These are phyloP conservation scores for Psilocybe tampanensis DNA, from an alignment of 768 basidiomycete genomes.

Conservation along the genomic window DNA sequence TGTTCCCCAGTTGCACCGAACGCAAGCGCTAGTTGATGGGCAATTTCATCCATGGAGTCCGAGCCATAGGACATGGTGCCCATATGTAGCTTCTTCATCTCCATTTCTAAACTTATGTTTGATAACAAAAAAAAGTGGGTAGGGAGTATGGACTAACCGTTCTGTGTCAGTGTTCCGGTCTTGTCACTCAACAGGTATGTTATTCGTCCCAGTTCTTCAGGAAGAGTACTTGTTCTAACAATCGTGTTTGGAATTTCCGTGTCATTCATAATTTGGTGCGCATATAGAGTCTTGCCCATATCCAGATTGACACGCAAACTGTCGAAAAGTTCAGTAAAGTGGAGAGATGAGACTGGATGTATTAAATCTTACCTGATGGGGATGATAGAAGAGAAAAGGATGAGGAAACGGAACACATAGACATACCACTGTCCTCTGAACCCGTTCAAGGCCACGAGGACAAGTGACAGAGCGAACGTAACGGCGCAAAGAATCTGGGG, in stretches of 20 bases:
- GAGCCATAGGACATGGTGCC: constrained; percentile 96
- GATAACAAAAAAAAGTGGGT: neutral
- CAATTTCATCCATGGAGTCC: constrained; percentile 99
- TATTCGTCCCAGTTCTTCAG: constrained; percentile 94
- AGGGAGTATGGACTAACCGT: constrained; percentile 53
- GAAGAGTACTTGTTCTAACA: constrained; percentile 95
- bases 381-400: constrained; percentile 98
- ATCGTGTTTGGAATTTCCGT: constrained; percentile 92
- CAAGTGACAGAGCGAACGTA: constrained; percentile 88
- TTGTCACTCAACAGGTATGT: constrained; percentile 97
- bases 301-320: constrained; percentile 99
- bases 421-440: constrained; percentile 96
- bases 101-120: constrained; percentile 75
- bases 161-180: constrained; percentile 97
- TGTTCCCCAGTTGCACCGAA: constrained; percentile 71
- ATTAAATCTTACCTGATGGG: constrained; percentile 81
- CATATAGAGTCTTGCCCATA: constrained; percentile 99
- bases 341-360: neutral
- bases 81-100: constrained; percentile 98
- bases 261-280: constrained; percentile 93
- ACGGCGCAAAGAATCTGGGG: constrained; percentile 91
- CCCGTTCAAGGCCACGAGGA: constrained; percentile 93
- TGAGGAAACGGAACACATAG: constrained; percentile 95
- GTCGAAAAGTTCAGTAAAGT: constrained; percentile 4
- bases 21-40: constrained; percentile 85